These are phyloP conservation scores for Quercus rubra DNA, from an alignment of 306 rosid genomes.

Conservation along the genomic window DNA sequence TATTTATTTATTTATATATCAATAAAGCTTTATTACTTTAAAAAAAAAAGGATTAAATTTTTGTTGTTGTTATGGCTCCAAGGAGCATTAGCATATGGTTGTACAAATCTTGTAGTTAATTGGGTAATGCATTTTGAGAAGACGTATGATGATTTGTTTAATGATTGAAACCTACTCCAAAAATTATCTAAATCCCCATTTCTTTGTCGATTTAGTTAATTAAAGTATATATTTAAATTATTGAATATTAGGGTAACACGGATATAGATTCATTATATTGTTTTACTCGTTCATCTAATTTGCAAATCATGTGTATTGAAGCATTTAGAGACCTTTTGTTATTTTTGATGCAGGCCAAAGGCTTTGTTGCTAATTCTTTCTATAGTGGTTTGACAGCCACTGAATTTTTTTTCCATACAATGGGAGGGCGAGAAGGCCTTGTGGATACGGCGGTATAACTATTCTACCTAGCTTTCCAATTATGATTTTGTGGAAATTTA, in stretches of 20 bases:
- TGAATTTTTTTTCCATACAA: conserved; percentile 95
- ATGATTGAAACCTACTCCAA: neutral
- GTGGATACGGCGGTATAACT: conserved; percentile 84
- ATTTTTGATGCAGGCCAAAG: conserved; percentile 76
- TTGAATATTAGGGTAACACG: too few relatives aligned
- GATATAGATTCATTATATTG: neutral
- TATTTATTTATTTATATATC: too few relatives aligned
- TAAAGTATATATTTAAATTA: neutral
- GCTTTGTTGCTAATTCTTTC: conserved; percentile 90
- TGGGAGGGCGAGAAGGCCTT: conserved; percentile 98
- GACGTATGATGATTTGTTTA: neutral
- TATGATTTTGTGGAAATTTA: neutral
- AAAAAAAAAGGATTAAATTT: neutral
- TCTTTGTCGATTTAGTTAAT: neutral
- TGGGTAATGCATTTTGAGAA: neutral
- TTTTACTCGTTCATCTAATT: neutral
- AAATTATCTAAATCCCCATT: neutral
- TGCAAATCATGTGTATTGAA: neutral
- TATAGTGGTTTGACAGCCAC: conserved; percentile 92
- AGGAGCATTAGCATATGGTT: neutral
- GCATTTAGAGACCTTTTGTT: conserved; percentile 22
- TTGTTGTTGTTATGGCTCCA: neutral
- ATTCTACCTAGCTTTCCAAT: neutral
- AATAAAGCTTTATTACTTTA: too few relatives aligned
- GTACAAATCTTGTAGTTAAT: neutral